Evolutionary conservation across 2,329 filamentous ascomycete species (phyloP).

Genomic region (Elsinoe perseae): DNA sequence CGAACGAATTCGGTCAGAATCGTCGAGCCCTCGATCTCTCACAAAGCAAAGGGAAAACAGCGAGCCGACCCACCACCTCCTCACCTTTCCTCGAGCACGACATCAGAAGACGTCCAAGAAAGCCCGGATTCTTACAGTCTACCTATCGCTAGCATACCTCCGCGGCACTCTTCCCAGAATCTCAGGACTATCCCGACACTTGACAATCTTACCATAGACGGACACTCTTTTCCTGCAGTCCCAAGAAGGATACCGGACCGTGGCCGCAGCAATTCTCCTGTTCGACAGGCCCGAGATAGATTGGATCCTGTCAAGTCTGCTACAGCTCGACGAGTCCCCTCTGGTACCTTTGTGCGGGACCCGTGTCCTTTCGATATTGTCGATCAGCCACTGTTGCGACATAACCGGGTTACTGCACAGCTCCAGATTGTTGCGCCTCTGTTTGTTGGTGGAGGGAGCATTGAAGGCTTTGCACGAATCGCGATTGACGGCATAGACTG

Average conservation of each 20-base stretch:
- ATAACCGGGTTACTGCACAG: conserved; percentile 43
- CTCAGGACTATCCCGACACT: background rate
- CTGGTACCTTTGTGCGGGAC: conserved; percentile 43
- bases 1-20: conserved; percentile 25
- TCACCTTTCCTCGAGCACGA: conserved; percentile 24
- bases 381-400: conserved; percentile 42
- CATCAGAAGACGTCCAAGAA: conserved; percentile 26
- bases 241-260: conserved; percentile 35
- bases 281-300: conserved; percentile 37
- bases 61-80: conserved; percentile 7
- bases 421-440: conserved; percentile 44
- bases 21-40: conserved; percentile 15
- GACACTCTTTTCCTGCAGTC: conserved; percentile 9
- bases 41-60: conserved; percentile 17
- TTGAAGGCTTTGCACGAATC: conserved; percentile 45
- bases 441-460: conserved; percentile 48
- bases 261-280: conserved; percentile 42
- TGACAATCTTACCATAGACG: conserved; percentile 9
- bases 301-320: conserved; percentile 39
- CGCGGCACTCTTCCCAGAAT: conserved; percentile 38
- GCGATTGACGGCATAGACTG: conserved; percentile 42
- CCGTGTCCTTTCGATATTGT: conserved; percentile 42
- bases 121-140: conserved; percentile 40
- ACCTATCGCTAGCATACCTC: conserved; percentile 38
- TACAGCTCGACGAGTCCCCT: conserved; percentile 37